Percentiles rank a stretch among this genome's conserved stretches.
Conservation (phyloP, 2,329 filamentous ascomycete species). For the Claviceps maximensis region DNA sequence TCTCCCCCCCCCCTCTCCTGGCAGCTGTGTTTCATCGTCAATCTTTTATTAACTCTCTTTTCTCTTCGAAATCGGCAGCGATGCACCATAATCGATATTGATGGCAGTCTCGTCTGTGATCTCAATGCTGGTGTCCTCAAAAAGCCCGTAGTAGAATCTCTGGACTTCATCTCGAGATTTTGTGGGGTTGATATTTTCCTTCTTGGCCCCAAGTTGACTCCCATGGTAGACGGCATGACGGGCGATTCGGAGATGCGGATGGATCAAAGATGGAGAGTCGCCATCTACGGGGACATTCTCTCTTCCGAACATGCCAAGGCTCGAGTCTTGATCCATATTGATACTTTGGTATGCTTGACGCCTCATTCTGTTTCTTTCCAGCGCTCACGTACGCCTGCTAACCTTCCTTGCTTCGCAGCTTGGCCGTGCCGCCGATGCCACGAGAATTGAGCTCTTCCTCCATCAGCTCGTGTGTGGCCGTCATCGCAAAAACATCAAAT, state of each 20-base stretch:
- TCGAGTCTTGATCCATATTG: slow-evolving; percentile 89
- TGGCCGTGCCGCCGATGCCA: slow-evolving; percentile 60
- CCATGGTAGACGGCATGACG: slow-evolving; percentile 60
- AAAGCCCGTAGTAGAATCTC: slow-evolving; percentile 63
- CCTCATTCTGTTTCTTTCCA: neutral
- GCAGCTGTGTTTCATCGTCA: neutral
- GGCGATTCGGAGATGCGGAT: slow-evolving; percentile 72
- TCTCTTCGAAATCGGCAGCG: slow-evolving; percentile 31
- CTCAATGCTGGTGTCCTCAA: slow-evolving; percentile 52
- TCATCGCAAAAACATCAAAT: slow-evolving; percentile 92
- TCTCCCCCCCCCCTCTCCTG: no score
- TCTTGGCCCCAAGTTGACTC: slow-evolving; percentile 75
- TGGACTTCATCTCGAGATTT: slow-evolving; percentile 75
- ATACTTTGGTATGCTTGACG: slow-evolving; percentile 56
- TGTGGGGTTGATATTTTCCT: slow-evolving; percentile 96
- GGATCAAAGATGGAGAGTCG: slow-evolving; percentile 81
- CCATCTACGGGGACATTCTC: slow-evolving; percentile 90
- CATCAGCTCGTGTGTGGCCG: slow-evolving; percentile 89
- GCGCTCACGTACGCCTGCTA: neutral
- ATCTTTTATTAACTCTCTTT: neutral
- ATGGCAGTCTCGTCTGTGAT: slow-evolving; percentile 80
- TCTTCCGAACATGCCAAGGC: slow-evolving; percentile 96
- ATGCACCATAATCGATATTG: slow-evolving; percentile 86
- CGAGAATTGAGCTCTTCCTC: slow-evolving; percentile 72
- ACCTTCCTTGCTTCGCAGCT: slow-evolving; percentile 35